Evolutionary conservation across 2,329 filamentous ascomycete genomes (phyloP).

Genomic region (Monilinia aucupariae): DNA sequence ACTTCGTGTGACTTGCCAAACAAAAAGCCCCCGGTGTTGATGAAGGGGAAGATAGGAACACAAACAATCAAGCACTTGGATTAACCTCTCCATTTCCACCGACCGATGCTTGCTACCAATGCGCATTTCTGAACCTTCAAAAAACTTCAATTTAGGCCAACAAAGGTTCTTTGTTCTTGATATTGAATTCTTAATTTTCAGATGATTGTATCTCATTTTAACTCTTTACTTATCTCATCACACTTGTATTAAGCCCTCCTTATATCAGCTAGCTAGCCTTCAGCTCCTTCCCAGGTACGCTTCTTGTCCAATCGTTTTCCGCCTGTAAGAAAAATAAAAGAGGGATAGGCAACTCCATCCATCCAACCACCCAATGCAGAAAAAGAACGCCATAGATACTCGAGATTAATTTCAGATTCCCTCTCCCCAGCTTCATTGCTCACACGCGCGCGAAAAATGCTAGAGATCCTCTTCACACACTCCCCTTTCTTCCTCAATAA

Average conservation of each 20-base stretch:
- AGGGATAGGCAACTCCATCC: not conserved
- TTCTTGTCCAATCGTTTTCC: slow-evolving; percentile 4
- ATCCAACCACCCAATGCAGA: slow-evolving; percentile 7
- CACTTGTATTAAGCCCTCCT: slow-evolving; percentile 9
- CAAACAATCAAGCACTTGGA: not conserved
- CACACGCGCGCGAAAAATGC: not conserved
- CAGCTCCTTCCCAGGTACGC: not conserved
- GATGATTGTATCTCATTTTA: not conserved
- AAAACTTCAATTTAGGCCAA: not conserved
- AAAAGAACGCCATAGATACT: not conserved
- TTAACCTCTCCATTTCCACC: not conserved
- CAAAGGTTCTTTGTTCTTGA: not conserved
- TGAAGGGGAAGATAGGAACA: not conserved
- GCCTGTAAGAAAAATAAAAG: not conserved
- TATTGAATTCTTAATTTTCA: not conserved
- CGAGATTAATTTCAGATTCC: slow-evolving; percentile 1
- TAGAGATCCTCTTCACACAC: not conserved
- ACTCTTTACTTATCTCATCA: slow-evolving; percentile 6
- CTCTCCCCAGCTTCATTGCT: not conserved
- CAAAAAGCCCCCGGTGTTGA: not conserved
- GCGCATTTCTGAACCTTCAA: no score
- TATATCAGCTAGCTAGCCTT: not conserved
- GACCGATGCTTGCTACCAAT: not conserved
- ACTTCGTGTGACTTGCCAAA: not conserved
- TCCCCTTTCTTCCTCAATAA: not conserved